A percentile compares a stretch with the other conserved stretches of the same genome.
Conservation (phyloP, 257 asterid genomes). For the Salvia miltiorrhiza region DNA sequence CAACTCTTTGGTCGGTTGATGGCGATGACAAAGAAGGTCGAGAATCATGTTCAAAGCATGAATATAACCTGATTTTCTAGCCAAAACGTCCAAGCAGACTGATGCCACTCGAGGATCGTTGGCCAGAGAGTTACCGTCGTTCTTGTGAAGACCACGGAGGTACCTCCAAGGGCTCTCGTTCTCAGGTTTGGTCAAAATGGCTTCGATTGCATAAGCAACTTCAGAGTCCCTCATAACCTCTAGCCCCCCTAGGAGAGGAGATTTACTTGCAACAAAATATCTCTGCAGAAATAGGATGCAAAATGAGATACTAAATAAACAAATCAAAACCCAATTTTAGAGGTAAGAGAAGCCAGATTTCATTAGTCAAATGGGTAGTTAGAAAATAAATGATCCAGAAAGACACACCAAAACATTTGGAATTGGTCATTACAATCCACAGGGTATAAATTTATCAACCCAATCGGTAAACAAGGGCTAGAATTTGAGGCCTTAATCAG, state of each 20-base stretch:
- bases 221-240: slow-evolving; percentile 70
- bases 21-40: slow-evolving; percentile 70
- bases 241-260: slow-evolving; percentile 81
- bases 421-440: background rate
- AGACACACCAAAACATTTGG: background rate
- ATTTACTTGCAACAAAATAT: slow-evolving; percentile 68
- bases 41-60: slow-evolving; percentile 73
- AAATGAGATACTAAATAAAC: background rate
- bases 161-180: slow-evolving; percentile 97
- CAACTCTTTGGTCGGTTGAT: slow-evolving; percentile 53
- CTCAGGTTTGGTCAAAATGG: slow-evolving; percentile 66
- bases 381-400: background rate
- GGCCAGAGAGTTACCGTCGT: slow-evolving; percentile 40
- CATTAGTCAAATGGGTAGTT: background rate
- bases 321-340: background rate
- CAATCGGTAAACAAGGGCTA: background rate
- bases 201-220: slow-evolving; percentile 64
- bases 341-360: background rate
- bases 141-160: slow-evolving; percentile 76
- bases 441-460: background rate
- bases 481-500: background rate
- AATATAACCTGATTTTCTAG: slow-evolving; percentile 36
- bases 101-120: slow-evolving; percentile 68
- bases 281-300: slow-evolving; percentile 45
- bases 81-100: slow-evolving; percentile 56